Conservation (phyloP, 179 eudicot genomes). For the Spinacia oleracea region DNA sequence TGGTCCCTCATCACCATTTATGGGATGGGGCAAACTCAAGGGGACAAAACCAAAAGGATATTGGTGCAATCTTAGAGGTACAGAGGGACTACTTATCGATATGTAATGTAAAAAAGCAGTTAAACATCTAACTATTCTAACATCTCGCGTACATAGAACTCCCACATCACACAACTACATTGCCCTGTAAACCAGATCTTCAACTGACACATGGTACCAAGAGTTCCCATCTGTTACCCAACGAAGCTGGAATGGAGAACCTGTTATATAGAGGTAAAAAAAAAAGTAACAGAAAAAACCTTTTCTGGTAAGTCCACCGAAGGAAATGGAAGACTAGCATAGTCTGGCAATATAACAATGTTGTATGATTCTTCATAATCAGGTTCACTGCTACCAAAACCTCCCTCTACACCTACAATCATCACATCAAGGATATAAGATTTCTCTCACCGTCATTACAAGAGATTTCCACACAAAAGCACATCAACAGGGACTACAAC, state of each 20-base stretch:
- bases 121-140: neutral
- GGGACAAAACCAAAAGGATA: too few species aligned
- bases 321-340: constrained; percentile 73
- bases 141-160: neutral
- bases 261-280: neutral
- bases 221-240: neutral
- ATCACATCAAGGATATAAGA: constrained; percentile 19
- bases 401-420: constrained; percentile 79
- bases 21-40: too few species aligned
- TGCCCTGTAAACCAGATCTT: neutral
- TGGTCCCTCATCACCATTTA: too few species aligned
- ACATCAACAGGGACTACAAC: constrained; percentile 1
- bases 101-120: neutral
- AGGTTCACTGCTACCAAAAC: constrained; percentile 80
- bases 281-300: constrained; percentile 37
- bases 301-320: constrained; percentile 95
- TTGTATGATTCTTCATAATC: constrained; percentile 67
- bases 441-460: constrained; percentile 12
- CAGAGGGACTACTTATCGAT: constrained; percentile 12
- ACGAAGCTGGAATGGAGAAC: neutral
- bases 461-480: neutral
- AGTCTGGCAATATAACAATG: constrained; percentile 76
- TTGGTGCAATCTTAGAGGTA: too few species aligned
- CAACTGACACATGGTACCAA: neutral
- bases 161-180: neutral